Evolutionary conservation across 148 eudicot species (phyloP), one percentile per base, ranked within the genome.

Genomic region (Heliosperma pusillum): DNA sequence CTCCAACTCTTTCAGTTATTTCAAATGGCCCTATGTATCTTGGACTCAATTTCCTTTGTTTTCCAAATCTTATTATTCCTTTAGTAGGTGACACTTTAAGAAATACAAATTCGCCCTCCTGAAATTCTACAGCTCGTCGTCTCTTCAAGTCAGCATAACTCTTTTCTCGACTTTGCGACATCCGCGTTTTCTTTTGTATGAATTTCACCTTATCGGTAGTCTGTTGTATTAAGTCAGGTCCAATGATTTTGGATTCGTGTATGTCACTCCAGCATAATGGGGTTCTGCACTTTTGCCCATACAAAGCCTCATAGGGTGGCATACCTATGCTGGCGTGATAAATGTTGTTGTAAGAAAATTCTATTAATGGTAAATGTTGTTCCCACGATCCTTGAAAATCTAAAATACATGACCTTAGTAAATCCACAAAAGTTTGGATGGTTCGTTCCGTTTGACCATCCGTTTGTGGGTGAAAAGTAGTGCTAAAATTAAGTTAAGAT

Each of bases 181-280:
- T 42, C n/a, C 45, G 0, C 20, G 30, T 66, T n/a, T 33, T 67
- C 7, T n/a, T 55, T 13, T 42, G 55, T 50, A 50, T 50, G 17
- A 50, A 3, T 12, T 16, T 50, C 11, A 50, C 17, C 17, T 50
- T 50, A 50, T 65, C 42, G 7, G 8, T 29, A 2, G 9, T 29
- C 12, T 65, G 44, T 15, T 65, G 7, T 20, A 70, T 47, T 27
- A 70, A 3, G 10, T 70, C 0, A 3, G 42, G 60, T 3, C 73
- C 73, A n/a, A 70, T 20, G 16, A 70, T 5, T 20, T 10, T 25
- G 9, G 56, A 12, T 8, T 70, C 58, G 47, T 27, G 2, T 0
- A 70, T 47, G 20, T 70, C 73, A 15, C 21, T 70, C 60, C 58
- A 70, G 5, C 60, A 70, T 1, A 70, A 22, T 2, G 73, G 40